phyloP scores from a whole-genome alignment of 1,284 basidiomycete genomes.

The Cutaneotrichosporon mucoides region DNA sequence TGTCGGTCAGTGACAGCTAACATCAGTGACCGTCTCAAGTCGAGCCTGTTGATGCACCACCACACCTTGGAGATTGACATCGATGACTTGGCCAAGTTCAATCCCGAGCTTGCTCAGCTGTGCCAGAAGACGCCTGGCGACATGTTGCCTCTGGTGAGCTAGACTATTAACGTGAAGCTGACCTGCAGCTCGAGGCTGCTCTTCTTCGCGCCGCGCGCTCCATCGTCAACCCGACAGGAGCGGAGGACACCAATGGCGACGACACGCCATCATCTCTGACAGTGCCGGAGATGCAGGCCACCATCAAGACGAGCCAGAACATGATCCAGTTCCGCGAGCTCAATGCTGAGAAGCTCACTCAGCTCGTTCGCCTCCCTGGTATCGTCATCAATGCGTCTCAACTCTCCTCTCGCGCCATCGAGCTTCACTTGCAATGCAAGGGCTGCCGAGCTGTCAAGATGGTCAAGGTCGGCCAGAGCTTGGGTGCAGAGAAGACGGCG shows the following conservation, averaged over 20 bases:
- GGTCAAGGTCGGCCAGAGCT: slow-evolving; percentile 73
- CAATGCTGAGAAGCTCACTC: slow-evolving; percentile 90
- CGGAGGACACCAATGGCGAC: slow-evolving; percentile 48
- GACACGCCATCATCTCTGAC: slow-evolving; percentile 49
- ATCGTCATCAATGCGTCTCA: slow-evolving; percentile 98
- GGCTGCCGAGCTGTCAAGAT: slow-evolving; percentile 79
- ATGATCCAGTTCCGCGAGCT: slow-evolving; percentile 91
- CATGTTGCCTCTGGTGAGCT: slow-evolving; percentile 73
- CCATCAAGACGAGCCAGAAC: slow-evolving; percentile 81
- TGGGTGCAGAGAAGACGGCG: slow-evolving; percentile 77
- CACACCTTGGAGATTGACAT: slow-evolving; percentile 90
- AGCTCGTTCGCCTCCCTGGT: slow-evolving; percentile 92
- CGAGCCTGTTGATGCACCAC: slow-evolving; percentile 84
- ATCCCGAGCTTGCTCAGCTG: slow-evolving; percentile 86
- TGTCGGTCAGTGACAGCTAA: too few relatives aligned
- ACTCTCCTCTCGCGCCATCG: slow-evolving; percentile 86
- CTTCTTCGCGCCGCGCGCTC: slow-evolving; percentile 73
- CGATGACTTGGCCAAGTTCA: slow-evolving; percentile 82
- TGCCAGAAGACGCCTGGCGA: slow-evolving; percentile 87
- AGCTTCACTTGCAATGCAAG: slow-evolving; percentile 88
- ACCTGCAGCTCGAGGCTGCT: slow-evolving; percentile 75
- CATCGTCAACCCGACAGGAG: slow-evolving; percentile 63
- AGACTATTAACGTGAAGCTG: slow-evolving; percentile 1
- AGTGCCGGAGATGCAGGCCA: slow-evolving; percentile 84
- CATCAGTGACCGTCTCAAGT: slow-evolving; percentile 78